These are phyloP conservation scores for Licmophora abbreviata DNA, from an alignment of 108 stramenopile species.

Conservation along the genomic window DNA sequence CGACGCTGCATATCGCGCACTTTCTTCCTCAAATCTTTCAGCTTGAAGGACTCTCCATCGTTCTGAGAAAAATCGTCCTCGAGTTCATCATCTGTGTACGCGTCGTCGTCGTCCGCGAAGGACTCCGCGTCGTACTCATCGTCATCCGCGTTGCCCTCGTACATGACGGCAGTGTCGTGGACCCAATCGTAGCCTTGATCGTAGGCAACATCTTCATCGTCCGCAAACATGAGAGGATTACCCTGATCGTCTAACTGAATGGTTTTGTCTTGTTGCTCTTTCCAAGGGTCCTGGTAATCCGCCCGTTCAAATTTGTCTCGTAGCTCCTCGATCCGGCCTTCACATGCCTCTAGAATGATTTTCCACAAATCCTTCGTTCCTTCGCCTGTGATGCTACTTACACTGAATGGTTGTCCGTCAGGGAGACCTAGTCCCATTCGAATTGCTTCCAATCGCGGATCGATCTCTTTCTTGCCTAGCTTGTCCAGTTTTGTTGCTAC, in stretches of 20 bases:
- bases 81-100: conserved; percentile 23
- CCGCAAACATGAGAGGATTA: background rate
- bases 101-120: conserved; percentile 16
- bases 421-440: conserved; percentile 62
- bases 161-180: conserved; percentile 29
- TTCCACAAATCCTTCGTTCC: conserved; percentile 69
- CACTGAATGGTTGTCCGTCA: conserved; percentile 65
- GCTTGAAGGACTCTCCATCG: conserved; percentile 33
- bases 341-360: conserved; percentile 79
- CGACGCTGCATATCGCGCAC: conserved; percentile 55
- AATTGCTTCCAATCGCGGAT: conserved; percentile 35
- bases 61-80: conserved; percentile 8
- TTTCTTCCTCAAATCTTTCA: conserved; percentile 42
- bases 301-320: conserved; percentile 35
- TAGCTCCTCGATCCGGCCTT: conserved; percentile 53
- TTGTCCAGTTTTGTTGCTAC: conserved; percentile 91
- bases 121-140: conserved; percentile 9
- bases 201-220: conserved; percentile 57
- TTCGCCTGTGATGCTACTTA: conserved; percentile 66
- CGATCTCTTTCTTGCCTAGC: conserved; percentile 32
- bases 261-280: conserved; percentile 18
- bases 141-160: conserved; percentile 18
- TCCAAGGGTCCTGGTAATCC: conserved; percentile 27
- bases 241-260: conserved; percentile 11
- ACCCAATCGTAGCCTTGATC: conserved; percentile 81